A percentile compares a stretch with the other conserved stretches of the same genome.
Evolutionary conservation across 306 rosid species (phyloP).

Genomic region (Trifolium pratense): DNA sequence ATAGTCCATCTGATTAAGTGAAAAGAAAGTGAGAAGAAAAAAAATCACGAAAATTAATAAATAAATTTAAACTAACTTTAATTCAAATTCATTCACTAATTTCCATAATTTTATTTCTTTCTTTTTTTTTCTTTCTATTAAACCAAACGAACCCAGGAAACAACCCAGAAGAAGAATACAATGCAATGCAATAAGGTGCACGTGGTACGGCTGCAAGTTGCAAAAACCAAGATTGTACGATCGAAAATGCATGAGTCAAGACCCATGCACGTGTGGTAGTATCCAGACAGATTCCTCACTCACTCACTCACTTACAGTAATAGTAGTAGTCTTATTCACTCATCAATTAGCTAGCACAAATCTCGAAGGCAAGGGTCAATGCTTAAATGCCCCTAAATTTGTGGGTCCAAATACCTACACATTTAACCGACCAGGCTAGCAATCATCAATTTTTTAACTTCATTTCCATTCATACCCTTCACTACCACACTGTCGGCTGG

Average conservation of each 20-base stretch:
- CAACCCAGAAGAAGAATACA: slow-evolving; percentile 29
- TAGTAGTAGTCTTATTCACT: not conserved
- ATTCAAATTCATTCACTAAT: no score
- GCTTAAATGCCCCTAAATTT: slow-evolving; percentile 38
- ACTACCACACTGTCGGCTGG: slow-evolving; percentile 35
- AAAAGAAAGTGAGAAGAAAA: no score
- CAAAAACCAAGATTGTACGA: slow-evolving; percentile 43
- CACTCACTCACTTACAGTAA: not conserved
- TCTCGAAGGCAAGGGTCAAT: slow-evolving; percentile 51
- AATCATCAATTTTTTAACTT: slow-evolving; percentile 1
- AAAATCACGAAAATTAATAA: no score
- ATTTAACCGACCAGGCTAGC: slow-evolving; percentile 30
- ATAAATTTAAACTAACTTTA: no score
- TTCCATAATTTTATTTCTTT: no score
- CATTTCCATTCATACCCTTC: slow-evolving; percentile 13
- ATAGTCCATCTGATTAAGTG: no score
- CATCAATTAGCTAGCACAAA: slow-evolving; percentile 38
- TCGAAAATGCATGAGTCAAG: slow-evolving; percentile 29
- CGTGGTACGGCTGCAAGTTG: slow-evolving; percentile 44
- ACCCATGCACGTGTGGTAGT: slow-evolving; percentile 57
- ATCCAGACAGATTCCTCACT: slow-evolving; percentile 28
- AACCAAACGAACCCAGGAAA: not conserved
- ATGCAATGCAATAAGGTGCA: slow-evolving; percentile 26
- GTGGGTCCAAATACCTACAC: slow-evolving; percentile 41
- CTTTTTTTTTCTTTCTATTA: no score